Percentiles rank a stretch among this genome's conserved stretches.
Evolutionary conservation across 1,139 yeast species (phyloP).

Genomic region (Blastobotrys capitulatus): DNA sequence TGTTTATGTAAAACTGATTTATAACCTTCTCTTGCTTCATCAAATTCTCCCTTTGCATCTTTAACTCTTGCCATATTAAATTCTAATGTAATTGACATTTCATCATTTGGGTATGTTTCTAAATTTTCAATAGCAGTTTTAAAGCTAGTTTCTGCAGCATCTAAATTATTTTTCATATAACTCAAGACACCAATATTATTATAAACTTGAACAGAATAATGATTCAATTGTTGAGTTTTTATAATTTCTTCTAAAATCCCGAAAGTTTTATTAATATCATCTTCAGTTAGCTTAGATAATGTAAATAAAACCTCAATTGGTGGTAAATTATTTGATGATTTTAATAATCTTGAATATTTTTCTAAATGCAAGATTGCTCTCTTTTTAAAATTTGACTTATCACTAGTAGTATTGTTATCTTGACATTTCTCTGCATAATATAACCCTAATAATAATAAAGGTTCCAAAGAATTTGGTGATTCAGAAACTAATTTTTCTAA

Average conservation of each 20-base stretch:
- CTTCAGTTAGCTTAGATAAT: slow-evolving; percentile 64
- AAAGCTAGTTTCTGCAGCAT: slow-evolving; percentile 47
- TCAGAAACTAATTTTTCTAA: slow-evolving; percentile 69
- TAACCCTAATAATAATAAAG: slow-evolving; percentile 29
- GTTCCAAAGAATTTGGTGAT: slow-evolving; percentile 69
- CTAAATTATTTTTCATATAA: slow-evolving; percentile 57
- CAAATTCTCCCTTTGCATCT: slow-evolving; percentile 39
- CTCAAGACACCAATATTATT: slow-evolving; percentile 87
- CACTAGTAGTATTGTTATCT: slow-evolving; percentile 5
- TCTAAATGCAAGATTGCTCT: slow-evolving; percentile 62
- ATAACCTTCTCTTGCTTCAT: slow-evolving; percentile 50
- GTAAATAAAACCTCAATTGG: slow-evolving; percentile 64
- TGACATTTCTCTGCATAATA: slow-evolving; percentile 22
- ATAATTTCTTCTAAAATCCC: slow-evolving; percentile 57
- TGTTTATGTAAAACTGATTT: slow-evolving; percentile 47
- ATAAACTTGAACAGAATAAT: slow-evolving; percentile 60
- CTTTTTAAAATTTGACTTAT: slow-evolving; percentile 18
- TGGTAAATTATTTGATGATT: slow-evolving; percentile 56
- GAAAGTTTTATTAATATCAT: slow-evolving; percentile 46
- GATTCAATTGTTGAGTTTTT: slow-evolving; percentile 34
- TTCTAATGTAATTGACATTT: slow-evolving; percentile 28
- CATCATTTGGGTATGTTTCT: slow-evolving; percentile 19
- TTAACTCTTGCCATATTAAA: slow-evolving; percentile 39
- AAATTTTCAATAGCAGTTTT: slow-evolving; percentile 43
- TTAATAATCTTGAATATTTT: slow-evolving; percentile 59